Percentiles rank a stretch among this genome's conserved stretches.
These are phyloP conservation scores for Rhizomucor pusillus DNA, from an alignment of 371 early-diverging fungal genomes.

Conservation along the genomic window DNA sequence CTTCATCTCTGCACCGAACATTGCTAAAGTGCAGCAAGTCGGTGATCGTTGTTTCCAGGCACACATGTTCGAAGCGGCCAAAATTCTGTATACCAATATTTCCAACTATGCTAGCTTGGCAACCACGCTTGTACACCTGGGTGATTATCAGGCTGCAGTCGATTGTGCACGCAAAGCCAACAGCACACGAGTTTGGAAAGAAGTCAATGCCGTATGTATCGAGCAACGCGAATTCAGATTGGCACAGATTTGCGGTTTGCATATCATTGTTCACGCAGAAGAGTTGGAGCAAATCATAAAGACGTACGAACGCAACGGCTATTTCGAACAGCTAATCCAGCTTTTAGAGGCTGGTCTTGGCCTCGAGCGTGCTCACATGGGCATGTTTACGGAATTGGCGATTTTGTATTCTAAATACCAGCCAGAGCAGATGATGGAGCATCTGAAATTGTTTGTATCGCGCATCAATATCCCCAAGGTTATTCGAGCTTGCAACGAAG, in stretches of 20 bases:
- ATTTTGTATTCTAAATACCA: conserved; percentile 94
- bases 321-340: conserved; percentile 86
- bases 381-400: conserved; percentile 98
- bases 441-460: conserved; percentile 91
- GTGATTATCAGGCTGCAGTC: conserved; percentile 94
- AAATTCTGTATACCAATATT: conserved; percentile 88
- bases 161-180: conserved; percentile 98
- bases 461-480: conserved; percentile 99
- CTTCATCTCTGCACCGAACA: conserved; percentile 87
- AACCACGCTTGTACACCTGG: conserved; percentile 89
- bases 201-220: conserved; percentile 94
- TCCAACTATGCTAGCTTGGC: conserved; percentile 97
- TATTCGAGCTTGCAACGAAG: conserved; percentile 88
- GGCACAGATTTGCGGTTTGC: conserved; percentile 96
- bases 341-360: conserved; percentile 92
- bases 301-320: conserved; percentile 85
- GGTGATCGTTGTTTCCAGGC: conserved; percentile 96
- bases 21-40: conserved; percentile 88
- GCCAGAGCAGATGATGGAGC: conserved; percentile 93
- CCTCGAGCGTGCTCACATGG: conserved; percentile 98
- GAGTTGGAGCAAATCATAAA: conserved; percentile 87
- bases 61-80: conserved; percentile 90
- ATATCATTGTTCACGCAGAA: conserved; percentile 95
- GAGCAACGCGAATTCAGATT: conserved; percentile 91
- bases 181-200: conserved; percentile 96